Evolutionary conservation across 768 basidiomycete genomes (phyloP).

Genomic region (Macrolepiota dolichaula): DNA sequence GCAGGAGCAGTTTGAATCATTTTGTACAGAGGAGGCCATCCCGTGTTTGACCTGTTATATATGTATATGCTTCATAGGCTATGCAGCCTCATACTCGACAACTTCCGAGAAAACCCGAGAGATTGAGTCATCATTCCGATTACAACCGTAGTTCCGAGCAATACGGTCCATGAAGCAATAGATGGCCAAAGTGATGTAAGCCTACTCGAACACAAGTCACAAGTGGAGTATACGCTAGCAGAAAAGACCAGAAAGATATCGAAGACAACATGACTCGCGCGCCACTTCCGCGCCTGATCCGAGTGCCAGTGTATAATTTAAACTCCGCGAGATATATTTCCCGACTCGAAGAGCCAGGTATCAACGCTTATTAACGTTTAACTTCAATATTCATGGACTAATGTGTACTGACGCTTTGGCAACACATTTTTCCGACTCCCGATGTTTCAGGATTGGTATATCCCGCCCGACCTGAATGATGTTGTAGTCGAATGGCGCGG

Average conservation of each 20-base stretch:
- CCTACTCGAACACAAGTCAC: not conserved
- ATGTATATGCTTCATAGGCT: not conserved
- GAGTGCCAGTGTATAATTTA: not conserved
- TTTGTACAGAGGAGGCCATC: not conserved
- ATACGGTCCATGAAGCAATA: not conserved
- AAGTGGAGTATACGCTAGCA: not conserved
- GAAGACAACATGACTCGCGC: not conserved
- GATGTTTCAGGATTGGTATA: no score
- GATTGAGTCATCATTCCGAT: constrained; percentile 5
- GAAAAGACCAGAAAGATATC: not conserved
- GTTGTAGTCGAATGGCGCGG: no score
- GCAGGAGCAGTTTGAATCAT: constrained; percentile 7
- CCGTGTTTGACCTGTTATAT: not conserved
- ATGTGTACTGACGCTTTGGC: no score
- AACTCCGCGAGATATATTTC: not conserved
- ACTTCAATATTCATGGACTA: no score
- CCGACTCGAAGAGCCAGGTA: not conserved
- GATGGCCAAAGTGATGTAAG: not conserved
- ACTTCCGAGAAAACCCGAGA: constrained; percentile 4
- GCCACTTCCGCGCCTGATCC: no score
- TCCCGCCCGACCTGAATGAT: no score
- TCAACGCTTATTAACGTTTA: no score
- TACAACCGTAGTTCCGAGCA: not conserved
- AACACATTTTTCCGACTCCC: no score
- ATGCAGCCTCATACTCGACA: not conserved